Evolutionary conservation across 306 rosid genomes (phyloP).

Genomic region (Vicia faba): DNA sequence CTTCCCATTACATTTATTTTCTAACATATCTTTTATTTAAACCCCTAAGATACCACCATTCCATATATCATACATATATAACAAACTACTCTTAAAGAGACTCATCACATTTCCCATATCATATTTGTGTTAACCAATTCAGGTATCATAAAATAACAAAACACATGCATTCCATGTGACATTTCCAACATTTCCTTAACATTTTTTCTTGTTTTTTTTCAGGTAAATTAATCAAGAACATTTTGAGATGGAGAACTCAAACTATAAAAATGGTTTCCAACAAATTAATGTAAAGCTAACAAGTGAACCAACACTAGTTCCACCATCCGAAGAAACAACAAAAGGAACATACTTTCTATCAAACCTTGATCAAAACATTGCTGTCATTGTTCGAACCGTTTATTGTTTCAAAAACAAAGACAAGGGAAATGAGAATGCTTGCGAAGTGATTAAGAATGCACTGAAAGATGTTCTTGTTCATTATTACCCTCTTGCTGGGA

Average conservation of each 20-base stretch:
- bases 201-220: slow-evolving; percentile 2
- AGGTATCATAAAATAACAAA: slow-evolving; percentile 38
- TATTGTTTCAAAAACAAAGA: slow-evolving; percentile 62
- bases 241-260: slow-evolving; percentile 49
- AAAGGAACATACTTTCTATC: slow-evolving; percentile 78
- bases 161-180: slow-evolving; percentile 38
- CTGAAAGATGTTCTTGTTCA: slow-evolving; percentile 69
- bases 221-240: slow-evolving; percentile 14
- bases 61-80: slow-evolving; percentile 39
- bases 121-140: slow-evolving; percentile 30
- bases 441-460: slow-evolving; percentile 62
- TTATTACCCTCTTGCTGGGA: slow-evolving; percentile 86
- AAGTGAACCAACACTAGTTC: slow-evolving; percentile 57
- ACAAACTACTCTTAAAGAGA: slow-evolving; percentile 19
- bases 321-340: slow-evolving; percentile 69
- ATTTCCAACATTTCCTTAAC: slow-evolving; percentile 16
- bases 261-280: slow-evolving; percentile 34
- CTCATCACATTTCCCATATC: slow-evolving; percentile 26
- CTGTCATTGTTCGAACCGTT: slow-evolving; percentile 69
- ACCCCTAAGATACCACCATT: neutral
- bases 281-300: slow-evolving; percentile 49
- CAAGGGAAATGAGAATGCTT: slow-evolving; percentile 66
- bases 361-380: slow-evolving; percentile 92
- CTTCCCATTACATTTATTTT: slow-evolving; percentile 41
- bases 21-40: slow-evolving; percentile 20